Base-by-base conservation (phyloP, 2,329 filamentous ascomycete species). In the Fusarium austroafricanum region DNA sequence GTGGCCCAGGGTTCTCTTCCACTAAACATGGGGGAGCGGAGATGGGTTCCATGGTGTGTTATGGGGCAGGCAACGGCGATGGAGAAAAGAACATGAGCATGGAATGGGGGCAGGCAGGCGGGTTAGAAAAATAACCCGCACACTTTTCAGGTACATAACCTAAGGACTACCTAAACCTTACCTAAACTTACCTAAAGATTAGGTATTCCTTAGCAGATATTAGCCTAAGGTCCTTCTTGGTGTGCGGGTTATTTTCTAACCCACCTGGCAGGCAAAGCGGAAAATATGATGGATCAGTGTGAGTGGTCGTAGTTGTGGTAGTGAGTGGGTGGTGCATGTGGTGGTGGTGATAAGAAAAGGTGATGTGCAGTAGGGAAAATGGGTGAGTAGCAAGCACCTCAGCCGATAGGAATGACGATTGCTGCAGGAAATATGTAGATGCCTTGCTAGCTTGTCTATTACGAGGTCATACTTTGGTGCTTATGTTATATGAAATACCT, bases 221-320 rank as follows among this genome's bases (percentile, higher is more conserved):
- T n/a, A n/a, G n/a, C n/a, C n/a, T n/a, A n/a, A n/a, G n/a, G n/a
- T n/a, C n/a, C n/a, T n/a, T n/a, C n/a, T n/a, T n/a, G n/a, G n/a
- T n/a, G n/a, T n/a, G n/a, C n/a, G n/a, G n/a, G n/a, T n/a, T n/a
- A n/a, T n/a, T n/a, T n/a, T n/a, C n/a, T n/a, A n/a, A n/a, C n/a
- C n/a, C n/a, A n/a, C n/a, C n/a, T n/a, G 61, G 65, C 61, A 68
- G 56, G 61, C 66, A 68, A 57, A 42, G 43, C 20, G 35, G 46
- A 39, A 61, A 61, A 55, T 40, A 61, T 47, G 59, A 65, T 63
- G 65, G 47, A 61, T 65, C 52, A 52, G 40, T 40, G 43, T 37
- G 45, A 35, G 38, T 53, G 44, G 31, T 42, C 37, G 35, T 58
- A 38, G 47, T 35, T 9, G 15, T 35, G 15, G 49, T 65, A 57